Percentiles rank a stretch among this genome's conserved stretches.
These are phyloP conservation scores for Schrenkiella parvula DNA, from an alignment of 345 rosid genomes.

Conservation along the genomic window DNA sequence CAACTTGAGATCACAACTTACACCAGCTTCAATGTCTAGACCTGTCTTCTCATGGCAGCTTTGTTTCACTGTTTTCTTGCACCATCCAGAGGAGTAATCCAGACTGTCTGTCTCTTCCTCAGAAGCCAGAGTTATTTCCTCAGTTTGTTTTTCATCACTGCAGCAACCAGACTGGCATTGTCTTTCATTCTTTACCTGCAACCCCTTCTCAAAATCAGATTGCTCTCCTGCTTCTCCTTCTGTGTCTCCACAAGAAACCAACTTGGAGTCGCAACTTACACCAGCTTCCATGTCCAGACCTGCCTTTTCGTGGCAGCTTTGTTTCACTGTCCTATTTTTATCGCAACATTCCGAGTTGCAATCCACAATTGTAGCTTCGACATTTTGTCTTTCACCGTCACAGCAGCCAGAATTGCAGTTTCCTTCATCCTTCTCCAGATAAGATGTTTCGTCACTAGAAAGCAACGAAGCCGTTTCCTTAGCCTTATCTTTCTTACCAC, in stretches of 20 bases:
- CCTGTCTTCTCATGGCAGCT: background rate
- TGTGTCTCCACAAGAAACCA: constrained; percentile 2
- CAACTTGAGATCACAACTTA: constrained; percentile 10
- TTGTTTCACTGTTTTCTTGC: background rate
- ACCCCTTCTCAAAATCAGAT: background rate
- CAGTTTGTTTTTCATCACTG: background rate
- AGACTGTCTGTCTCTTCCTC: background rate
- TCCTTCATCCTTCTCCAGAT: background rate
- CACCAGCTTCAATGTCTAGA: background rate
- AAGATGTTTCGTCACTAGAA: background rate
- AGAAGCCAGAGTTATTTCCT: constrained; percentile 16
- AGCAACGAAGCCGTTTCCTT: background rate
- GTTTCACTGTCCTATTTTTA: background rate
- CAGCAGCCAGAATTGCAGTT: constrained; percentile 13
- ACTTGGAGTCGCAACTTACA: background rate
- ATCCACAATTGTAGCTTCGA: background rate
- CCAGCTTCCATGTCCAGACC: background rate
- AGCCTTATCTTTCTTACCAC: constrained; percentile 18
- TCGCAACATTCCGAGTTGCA: background rate
- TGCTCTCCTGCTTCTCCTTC: background rate
- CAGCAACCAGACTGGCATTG: constrained; percentile 16
- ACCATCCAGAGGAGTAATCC: background rate
- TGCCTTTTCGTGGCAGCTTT: constrained; percentile 15
- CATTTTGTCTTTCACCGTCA: background rate
- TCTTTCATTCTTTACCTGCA: background rate